Conservation (phyloP, 371 early-diverging fungal genomes). For the Haplosporangium sp. region DNA sequence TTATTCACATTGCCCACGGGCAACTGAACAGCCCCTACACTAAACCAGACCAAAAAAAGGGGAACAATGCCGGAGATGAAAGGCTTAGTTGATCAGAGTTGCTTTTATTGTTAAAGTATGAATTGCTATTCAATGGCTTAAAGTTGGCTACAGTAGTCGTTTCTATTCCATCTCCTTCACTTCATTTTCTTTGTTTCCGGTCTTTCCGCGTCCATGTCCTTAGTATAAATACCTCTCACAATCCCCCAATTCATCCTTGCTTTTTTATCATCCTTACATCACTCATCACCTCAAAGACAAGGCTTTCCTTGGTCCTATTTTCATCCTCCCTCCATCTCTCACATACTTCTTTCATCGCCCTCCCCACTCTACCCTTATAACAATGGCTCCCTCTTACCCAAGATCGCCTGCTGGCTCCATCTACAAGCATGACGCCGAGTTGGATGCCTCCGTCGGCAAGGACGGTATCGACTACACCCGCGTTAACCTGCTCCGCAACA, state of each 20-base stretch:
- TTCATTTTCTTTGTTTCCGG: not conserved
- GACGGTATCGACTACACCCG: constrained; percentile 56
- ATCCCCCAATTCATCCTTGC: not conserved
- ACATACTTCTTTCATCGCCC: not conserved
- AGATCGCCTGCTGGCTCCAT: constrained; percentile 25
- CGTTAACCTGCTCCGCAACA: constrained; percentile 71
- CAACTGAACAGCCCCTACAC: not conserved
- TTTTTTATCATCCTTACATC: not conserved
- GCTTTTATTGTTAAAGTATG: not conserved
- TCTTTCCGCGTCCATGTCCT: constrained; percentile 1
- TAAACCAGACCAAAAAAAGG: not conserved
- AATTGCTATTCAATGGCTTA: too few species aligned
- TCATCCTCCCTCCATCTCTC: not conserved
- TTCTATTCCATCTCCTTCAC: not conserved
- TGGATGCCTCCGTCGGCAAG: constrained; percentile 38
- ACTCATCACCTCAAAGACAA: not conserved
- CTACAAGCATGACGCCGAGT: constrained; percentile 31
- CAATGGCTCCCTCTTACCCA: constrained; percentile 13
- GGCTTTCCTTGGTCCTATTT: not conserved
- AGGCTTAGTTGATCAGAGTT: not conserved
- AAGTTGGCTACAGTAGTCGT: too few species aligned
- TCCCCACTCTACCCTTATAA: constrained; percentile 15
- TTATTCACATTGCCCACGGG: constrained; percentile 1
- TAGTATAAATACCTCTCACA: constrained; percentile 8
- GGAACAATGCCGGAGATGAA: not conserved